phyloP scores from a whole-genome alignment of 2,329 filamentous ascomycete species.

The Hirsutella thompsonii region DNA sequence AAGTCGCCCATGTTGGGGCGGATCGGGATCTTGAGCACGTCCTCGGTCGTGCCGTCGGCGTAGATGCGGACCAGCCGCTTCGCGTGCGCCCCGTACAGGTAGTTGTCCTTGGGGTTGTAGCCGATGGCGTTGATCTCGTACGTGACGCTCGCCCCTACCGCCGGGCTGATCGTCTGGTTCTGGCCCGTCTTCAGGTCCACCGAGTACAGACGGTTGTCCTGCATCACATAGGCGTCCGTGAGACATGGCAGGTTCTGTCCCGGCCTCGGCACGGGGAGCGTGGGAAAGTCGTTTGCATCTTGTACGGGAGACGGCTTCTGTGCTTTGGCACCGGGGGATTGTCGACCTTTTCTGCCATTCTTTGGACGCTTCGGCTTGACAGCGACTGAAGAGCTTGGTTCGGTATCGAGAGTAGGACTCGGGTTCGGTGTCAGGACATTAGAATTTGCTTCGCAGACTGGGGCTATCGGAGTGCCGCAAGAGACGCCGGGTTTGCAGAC shows the following conservation, averaged over 20 bases:
- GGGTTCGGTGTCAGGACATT: no score
- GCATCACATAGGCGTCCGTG: slow-evolving; percentile 1
- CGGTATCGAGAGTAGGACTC: no score
- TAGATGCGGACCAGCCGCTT: background rate
- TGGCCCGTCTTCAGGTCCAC: slow-evolving; percentile 1
- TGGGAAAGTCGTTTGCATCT: no score
- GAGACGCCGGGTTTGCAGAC: no score
- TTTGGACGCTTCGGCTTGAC: no score
- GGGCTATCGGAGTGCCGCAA: no score
- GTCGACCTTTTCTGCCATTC: no score
- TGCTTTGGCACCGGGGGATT: no score
- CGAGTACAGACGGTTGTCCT: background rate
- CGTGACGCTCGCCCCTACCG: background rate
- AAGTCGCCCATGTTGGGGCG: slow-evolving; percentile 2
- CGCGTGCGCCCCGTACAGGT: slow-evolving; percentile 1
- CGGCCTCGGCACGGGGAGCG: background rate
- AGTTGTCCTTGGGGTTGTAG: slow-evolving; percentile 3
- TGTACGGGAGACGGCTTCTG: no score
- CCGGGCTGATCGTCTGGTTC: background rate
- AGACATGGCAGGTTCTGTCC: background rate
- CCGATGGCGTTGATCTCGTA: slow-evolving; percentile 1
- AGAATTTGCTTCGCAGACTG: no score
- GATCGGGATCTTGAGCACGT: background rate
- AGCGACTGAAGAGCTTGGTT: no score
- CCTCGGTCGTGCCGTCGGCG: slow-evolving; percentile 1